phyloP scores from a whole-genome alignment of 441 rosid species.

The Macaranga tanarius region DNA sequence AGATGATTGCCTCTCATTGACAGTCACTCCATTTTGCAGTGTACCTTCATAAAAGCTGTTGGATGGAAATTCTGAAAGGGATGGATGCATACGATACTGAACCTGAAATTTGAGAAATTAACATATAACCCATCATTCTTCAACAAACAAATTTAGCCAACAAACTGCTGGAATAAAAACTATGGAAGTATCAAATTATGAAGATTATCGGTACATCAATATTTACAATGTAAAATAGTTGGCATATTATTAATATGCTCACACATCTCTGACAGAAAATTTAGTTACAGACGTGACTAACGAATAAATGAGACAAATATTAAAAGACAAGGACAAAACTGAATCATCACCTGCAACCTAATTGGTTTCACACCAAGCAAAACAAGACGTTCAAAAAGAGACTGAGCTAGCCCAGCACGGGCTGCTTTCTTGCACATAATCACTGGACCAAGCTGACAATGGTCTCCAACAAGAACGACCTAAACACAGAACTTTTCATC shows the following conservation, averaged over 20 bases:
- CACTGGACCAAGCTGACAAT: slow-evolving; percentile 99
- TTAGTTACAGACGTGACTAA: not conserved
- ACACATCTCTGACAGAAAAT: not conserved
- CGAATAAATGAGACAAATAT: not conserved
- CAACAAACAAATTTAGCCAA: not conserved
- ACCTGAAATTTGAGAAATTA: slow-evolving; percentile 49
- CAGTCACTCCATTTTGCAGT: slow-evolving; percentile 95
- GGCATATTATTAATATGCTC: not conserved
- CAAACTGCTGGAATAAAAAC: not conserved
- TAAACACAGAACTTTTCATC: slow-evolving; percentile 31
- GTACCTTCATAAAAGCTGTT: slow-evolving; percentile 98
- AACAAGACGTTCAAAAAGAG: slow-evolving; percentile 97
- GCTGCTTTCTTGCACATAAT: slow-evolving; percentile 99
- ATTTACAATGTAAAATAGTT: too few relatives aligned
- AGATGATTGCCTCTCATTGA: slow-evolving; percentile 89
- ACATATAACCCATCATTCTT: slow-evolving; percentile 10
- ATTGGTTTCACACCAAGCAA: slow-evolving; percentile 97
- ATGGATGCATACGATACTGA: slow-evolving; percentile 99
- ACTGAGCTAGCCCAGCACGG: slow-evolving; percentile 99
- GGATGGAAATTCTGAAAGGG: slow-evolving; percentile 95
- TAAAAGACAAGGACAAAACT: not conserved
- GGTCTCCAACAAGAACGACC: slow-evolving; percentile 99
- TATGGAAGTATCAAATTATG: not conserved
- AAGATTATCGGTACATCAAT: too few relatives aligned
- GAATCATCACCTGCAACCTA: slow-evolving; percentile 80